These are phyloP conservation scores for Metschnikowia cubensis DNA, from an alignment of 805 yeast genomes.

Conservation along the genomic window DNA sequence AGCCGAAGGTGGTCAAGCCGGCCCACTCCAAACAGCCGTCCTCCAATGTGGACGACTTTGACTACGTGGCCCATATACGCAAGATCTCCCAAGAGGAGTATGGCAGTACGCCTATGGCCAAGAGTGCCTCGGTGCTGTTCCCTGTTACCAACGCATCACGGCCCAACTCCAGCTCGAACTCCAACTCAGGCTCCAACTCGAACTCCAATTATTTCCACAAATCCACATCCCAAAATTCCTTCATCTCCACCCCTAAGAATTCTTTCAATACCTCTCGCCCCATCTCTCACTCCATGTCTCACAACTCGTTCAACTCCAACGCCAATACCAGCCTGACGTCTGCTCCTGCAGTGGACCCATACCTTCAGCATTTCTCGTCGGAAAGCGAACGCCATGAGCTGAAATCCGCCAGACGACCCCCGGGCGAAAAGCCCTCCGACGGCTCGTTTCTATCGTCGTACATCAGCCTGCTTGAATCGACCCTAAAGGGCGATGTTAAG, in stretches of 20 bases:
- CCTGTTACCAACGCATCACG: neutral
- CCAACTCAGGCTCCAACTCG: neutral
- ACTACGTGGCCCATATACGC: conserved; percentile 44
- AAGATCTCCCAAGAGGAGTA: conserved; percentile 39
- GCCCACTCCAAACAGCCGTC: conserved; percentile 15
- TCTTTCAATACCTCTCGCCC: too few relatives aligned
- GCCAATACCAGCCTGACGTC: neutral
- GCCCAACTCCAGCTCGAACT: neutral
- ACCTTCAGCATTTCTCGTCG: conserved; percentile 1
- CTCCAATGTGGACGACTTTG: conserved; percentile 38
- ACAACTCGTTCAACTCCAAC: neutral
- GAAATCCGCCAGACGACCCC: neutral
- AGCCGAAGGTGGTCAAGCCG: neutral
- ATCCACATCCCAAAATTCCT: neutral
- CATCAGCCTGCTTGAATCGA: conserved; percentile 36
- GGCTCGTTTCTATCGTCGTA: conserved; percentile 34
- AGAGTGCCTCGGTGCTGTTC: conserved; percentile 2
- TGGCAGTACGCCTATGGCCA: conserved; percentile 4
- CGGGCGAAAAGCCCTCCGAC: conserved; percentile 1
- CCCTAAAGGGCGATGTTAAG: conserved; percentile 28
- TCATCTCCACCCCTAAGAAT: neutral
- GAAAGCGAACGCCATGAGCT: neutral
- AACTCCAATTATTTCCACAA: neutral
- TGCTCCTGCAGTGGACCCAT: conserved; percentile 1
- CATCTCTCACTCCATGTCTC: neutral